Base-by-base conservation (phyloP, 75 land plant genomes). In the Isoetes taiwanensis region DNA sequence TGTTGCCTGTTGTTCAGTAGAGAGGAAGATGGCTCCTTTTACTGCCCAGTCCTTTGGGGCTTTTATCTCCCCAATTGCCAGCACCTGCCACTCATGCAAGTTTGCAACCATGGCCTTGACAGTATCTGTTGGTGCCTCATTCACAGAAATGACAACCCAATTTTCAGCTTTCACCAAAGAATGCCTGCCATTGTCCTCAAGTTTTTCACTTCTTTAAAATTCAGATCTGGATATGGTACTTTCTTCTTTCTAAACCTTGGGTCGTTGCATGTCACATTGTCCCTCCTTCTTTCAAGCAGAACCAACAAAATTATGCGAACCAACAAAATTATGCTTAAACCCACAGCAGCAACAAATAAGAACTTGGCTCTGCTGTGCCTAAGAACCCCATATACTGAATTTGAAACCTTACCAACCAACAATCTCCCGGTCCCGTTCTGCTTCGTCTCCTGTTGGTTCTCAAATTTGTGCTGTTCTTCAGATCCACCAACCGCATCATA, bases 201-300 rank as follows among this genome's bases (percentile, higher is more conserved):
- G 5, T 16, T 8, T 16, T 23, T 46, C 12, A n/a, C 50, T 8
- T 6, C 50, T 8, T 46, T 23, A 5, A 46, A 46, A n/a, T 46
- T 23, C n/a, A 46, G 21, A 6, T n/a, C 23, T n/a, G 50, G 50
- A 46, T 46, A 46, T 16, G 50, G 50, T 6, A 46, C 50, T 46
- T 46, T 23, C n/a, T 23, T 6, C 50, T 46, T 16, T 23, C 50
- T 46, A 23, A 23, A 46, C 4, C 25, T 23, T 4, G 50, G 5
- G 21, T 46, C 50, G 4, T 19, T 46, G 50, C 50, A 46, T 8
- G 50, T n/a, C 50, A 23, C 50, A 46, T 46, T 46, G n/a, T 46
- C 50, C 12, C 50, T 23, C 50, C 50, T 5, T 5, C 16, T 46
- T 16, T n/a, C n/a, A n/a, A n/a, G n/a, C n/a, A n/a, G n/a, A n/a